Evolutionary conservation across 2,329 filamentous ascomycete species (phyloP), one percentile per base, ranked within the genome.

Genomic region (Hyphodiscus sp.): DNA sequence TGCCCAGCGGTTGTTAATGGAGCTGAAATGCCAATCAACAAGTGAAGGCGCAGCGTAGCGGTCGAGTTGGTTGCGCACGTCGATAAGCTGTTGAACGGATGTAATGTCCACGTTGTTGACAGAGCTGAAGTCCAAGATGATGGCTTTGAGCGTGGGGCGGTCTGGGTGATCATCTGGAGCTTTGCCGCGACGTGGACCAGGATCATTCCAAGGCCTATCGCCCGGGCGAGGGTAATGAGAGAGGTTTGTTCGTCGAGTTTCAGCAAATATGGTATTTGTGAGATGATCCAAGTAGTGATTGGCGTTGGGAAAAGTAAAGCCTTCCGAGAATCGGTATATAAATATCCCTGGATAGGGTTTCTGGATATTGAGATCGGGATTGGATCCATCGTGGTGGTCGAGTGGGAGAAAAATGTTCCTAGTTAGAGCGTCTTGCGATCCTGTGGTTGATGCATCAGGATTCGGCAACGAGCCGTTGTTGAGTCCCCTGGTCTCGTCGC

Each of bases 21-120:
- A 87, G n/a, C 91, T 89, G 59, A 97, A 86, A 71, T 97, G 94
- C 91, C 92, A 97, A 68, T 96, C 90, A 4, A 97, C 91, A 2
- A 79, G 76, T 19, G 91, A 83, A 0, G 92, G 92, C 0, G 86
- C 71, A 0, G 90, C 81, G 67, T 96, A 95, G 19, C 83, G 79
- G 69, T 96, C 92, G 23, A 97, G 83, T 68, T 96, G 91, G 69
- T 96, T 95, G 64, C 92, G 89, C 1, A 96, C 87, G 64, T 97
- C 94, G 64, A 97, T 95, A 41, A 97, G 77, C 63, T 90, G 86
- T 71, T 97, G 94, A 1, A 96, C 81, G 0, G 90, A 95, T 0
- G 94, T 96, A 55, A 95, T 83, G 65, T 97, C 94, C 54, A 96
- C 86, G 61, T 95, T 90, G 72, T 96, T 95, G 60, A 97, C 91